phyloP scores from a whole-genome alignment of 495 filamentous ascomycete species.

The Neurospora sp. region DNA sequence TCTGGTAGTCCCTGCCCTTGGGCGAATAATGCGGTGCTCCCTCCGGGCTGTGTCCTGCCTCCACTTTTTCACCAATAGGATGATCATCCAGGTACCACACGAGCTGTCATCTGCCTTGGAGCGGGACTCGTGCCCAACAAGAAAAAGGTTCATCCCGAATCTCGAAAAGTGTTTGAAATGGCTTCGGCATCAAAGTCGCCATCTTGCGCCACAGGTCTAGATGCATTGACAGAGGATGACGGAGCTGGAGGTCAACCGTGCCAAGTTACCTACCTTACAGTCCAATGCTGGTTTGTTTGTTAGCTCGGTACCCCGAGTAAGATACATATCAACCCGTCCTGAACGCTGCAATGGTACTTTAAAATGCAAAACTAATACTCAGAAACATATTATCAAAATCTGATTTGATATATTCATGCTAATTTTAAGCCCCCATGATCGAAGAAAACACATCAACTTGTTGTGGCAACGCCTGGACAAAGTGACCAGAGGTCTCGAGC shows the following conservation, averaged over 20 bases:
- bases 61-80: neutral
- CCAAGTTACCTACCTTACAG: neutral
- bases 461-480: neutral
- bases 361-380: too few relatives aligned
- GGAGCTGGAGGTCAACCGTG: neutral
- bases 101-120: neutral
- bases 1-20: neutral
- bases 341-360: neutral
- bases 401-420: too few relatives aligned
- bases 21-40: neutral
- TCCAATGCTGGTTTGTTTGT: neutral
- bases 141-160: neutral
- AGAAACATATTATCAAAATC: too few relatives aligned
- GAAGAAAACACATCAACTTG: neutral
- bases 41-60: neutral
- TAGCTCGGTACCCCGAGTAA: neutral
- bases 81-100: neutral
- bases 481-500: neutral
- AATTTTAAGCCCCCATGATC: too few relatives aligned
- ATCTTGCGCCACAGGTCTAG: neutral
- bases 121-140: neutral
- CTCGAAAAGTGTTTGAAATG: neutral
- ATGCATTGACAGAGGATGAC: neutral
- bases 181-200: neutral
- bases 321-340: neutral